Evolutionary conservation across 2,329 filamentous ascomycete species (phyloP).

Genomic region (Fusarium sacchari): DNA sequence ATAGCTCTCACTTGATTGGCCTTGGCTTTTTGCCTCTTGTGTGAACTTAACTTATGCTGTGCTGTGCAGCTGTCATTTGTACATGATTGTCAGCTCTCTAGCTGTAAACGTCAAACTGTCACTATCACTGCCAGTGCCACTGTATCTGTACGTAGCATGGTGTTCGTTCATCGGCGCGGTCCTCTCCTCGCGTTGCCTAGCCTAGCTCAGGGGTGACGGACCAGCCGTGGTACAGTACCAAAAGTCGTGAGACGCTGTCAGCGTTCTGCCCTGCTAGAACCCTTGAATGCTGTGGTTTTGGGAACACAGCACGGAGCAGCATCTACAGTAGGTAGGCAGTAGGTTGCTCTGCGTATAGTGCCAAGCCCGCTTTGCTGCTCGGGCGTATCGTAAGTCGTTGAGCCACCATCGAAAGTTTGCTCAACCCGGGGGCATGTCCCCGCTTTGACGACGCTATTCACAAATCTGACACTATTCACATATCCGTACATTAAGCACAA

Average conservation of each 20-base stretch:
- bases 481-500: constrained; percentile 10
- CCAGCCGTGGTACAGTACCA: constrained; percentile 26
- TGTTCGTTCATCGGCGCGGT: constrained; percentile 30
- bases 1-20: constrained; percentile 9
- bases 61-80: constrained; percentile 27
- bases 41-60: constrained; percentile 4
- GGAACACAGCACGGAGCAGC: constrained; percentile 10
- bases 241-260: constrained; percentile 40
- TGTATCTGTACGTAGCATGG: constrained; percentile 4
- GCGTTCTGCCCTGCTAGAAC: constrained; percentile 28
- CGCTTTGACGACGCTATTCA: constrained; percentile 28
- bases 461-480: constrained; percentile 35
- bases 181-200: constrained; percentile 24
- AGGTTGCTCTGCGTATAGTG: constrained; percentile 9
- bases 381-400: constrained; percentile 13
- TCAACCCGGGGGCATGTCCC: not conserved
- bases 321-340: constrained; percentile 11
- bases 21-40: not conserved
- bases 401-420: not conserved
- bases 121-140: not conserved
- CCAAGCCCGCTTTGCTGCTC: constrained; percentile 17
- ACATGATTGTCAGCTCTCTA: constrained; percentile 29
- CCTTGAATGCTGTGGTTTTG: constrained; percentile 19
- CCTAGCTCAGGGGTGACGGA: constrained; percentile 39
- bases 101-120: constrained; percentile 25